Conservation (phyloP, 129 eudicot species). For the Deinandra increscens region DNA sequence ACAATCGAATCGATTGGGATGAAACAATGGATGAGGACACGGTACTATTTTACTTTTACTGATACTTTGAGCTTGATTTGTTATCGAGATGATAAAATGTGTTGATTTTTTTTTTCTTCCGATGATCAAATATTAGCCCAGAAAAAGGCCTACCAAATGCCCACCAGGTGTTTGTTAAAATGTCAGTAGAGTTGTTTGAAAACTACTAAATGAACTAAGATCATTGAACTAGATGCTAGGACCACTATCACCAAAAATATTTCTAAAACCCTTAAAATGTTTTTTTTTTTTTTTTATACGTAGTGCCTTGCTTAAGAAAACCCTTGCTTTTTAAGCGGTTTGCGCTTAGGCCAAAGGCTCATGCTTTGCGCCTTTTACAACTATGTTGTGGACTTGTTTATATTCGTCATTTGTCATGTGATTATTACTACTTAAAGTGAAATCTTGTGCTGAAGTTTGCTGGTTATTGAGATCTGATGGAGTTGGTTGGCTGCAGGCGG, state of each 20-base stretch:
- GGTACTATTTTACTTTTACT: slow-evolving; percentile 42
- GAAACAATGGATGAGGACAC: slow-evolving; percentile 42
- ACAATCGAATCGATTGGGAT: slow-evolving; percentile 36
- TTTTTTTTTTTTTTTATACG: too few relatives aligned
- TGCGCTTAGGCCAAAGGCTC: too few relatives aligned
- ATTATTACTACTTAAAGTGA: background rate
- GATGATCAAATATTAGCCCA: background rate
- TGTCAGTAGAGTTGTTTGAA: background rate
- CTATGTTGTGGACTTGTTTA: too few relatives aligned
- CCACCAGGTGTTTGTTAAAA: slow-evolving; percentile 21
- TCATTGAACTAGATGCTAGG: background rate
- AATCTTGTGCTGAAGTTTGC: slow-evolving; percentile 11
- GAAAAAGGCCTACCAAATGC: background rate
- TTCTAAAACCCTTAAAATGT: too few relatives aligned
- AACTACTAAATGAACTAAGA: background rate
- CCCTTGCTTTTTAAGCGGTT: too few relatives aligned
- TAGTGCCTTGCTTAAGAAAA: too few relatives aligned
- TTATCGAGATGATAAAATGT: background rate
- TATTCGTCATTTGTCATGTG: too few relatives aligned
- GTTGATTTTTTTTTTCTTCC: background rate
- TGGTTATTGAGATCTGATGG: slow-evolving; percentile 23
- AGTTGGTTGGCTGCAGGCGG: slow-evolving; percentile 54
- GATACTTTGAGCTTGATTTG: slow-evolving; percentile 21
- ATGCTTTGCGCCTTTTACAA: too few relatives aligned
- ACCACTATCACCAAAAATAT: background rate